Evolutionary conservation across 2,329 filamentous ascomycete genomes (phyloP), one percentile per base, ranked within the genome.

Genomic region (Hypoxylon sp.): DNA sequence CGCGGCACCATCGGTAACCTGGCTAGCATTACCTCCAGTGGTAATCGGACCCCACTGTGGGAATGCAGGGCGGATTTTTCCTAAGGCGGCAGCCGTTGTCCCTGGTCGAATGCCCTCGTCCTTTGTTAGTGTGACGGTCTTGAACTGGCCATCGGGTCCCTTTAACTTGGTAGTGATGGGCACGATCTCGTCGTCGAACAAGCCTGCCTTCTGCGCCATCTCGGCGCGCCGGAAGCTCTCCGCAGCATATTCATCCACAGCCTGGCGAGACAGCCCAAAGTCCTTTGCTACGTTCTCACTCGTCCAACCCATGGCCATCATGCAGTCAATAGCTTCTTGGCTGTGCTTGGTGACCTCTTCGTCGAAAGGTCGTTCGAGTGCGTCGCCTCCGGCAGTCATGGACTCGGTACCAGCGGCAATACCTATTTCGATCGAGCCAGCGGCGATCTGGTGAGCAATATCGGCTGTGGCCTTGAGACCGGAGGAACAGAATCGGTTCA

Each of bases 401-500:
- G 87, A 87, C 83, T 99, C 96, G 57, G 93, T 94, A 58, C 96
- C 96, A 49, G 97, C 81, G 14, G 94, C 95, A 68, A 99, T 84
- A 74, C 96, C 96, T 71, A 97, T 81, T 65, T 97, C 91, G 79
- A 99, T 98, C 74, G 87, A 88, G 68, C 94, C 94, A 55, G 85
- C 83, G 64, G 86, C 80, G 80, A 99, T 98, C 79, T 94, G 88
- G 82, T 96, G 91, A 55, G 96, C 94, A 73, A 99, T 97, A 77
- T 98, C 94, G 81, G 97, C 94, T 4, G 94, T 93, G 63, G 96
- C 94, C 82, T 98, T 97, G 72, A 99, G 90, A 36, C 96, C 96
- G 0, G 94, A 98, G 38, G 93, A 97, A 87, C 96, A 99, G 90
- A 99, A 98, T 68, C 96, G 91, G 86, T 98, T 98, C 64, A 97